phyloP scores from a whole-genome alignment of 148 eudicot species.

The Diospyros kaki region DNA sequence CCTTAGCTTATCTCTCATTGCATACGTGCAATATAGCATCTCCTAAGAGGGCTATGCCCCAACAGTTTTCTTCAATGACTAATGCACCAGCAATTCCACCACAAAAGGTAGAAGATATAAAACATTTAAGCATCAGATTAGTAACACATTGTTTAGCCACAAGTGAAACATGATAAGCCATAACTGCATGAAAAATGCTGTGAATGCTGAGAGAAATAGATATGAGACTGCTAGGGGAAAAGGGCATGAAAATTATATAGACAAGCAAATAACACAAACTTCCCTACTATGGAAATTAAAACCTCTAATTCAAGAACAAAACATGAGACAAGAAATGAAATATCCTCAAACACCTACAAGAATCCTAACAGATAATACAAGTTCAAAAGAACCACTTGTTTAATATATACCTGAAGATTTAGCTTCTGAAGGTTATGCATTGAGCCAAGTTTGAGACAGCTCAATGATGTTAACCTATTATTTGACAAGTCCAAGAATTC shows the following conservation, averaged over 20 bases:
- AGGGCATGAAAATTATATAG: not conserved
- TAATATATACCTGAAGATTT: constrained; percentile 70
- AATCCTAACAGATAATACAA: not conserved
- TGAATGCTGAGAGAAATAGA: no score
- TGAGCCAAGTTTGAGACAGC: constrained; percentile 50
- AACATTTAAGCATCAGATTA: not conserved
- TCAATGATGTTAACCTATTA: constrained; percentile 74
- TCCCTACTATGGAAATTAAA: not conserved
- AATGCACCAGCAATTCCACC: not conserved
- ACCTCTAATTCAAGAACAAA: not conserved
- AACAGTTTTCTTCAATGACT: not conserved
- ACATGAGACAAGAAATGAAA: not conserved
- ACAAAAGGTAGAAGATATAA: not conserved
- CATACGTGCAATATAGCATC: no score
- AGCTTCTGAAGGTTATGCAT: constrained; percentile 72
- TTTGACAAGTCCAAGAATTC: constrained; percentile 81
- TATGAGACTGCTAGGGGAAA: no score
- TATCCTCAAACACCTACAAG: not conserved
- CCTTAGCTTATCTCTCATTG: no score
- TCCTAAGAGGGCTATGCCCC: no score
- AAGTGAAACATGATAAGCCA: not conserved
- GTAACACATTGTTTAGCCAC: not conserved
- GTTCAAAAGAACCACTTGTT: not conserved
- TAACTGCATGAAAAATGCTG: not conserved
- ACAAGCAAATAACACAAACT: constrained; percentile 1